phyloP scores from a whole-genome alignment of 371 early-diverging fungal genomes.

The Apophysomyces trapeziformis region DNA sequence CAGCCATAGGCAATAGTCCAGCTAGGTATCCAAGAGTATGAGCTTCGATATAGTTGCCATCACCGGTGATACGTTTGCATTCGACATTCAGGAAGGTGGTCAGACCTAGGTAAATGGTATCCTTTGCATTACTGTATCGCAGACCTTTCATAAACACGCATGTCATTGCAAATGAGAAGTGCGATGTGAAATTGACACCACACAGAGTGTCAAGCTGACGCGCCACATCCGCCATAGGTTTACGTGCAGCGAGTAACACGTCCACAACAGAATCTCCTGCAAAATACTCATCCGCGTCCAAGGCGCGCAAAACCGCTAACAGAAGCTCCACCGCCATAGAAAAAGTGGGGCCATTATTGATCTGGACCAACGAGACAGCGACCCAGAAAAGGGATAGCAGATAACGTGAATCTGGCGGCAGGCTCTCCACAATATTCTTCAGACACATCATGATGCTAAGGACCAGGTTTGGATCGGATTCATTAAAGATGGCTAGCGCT shows the following conservation, averaged over 20 bases:
- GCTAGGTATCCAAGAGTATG: conserved; percentile 74
- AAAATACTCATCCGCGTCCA: conserved; percentile 75
- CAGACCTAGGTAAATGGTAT: conserved; percentile 66
- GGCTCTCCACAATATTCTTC: conserved; percentile 77
- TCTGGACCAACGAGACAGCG: conserved; percentile 78
- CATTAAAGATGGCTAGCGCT: conserved; percentile 78
- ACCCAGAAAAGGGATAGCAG: conserved; percentile 88
- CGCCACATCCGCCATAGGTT: conserved; percentile 68
- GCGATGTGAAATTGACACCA: conserved; percentile 79
- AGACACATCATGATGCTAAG: conserved; percentile 84
- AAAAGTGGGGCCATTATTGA: conserved; percentile 80
- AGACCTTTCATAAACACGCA: conserved; percentile 82
- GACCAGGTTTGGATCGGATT: conserved; percentile 72
- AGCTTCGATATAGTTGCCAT: conserved; percentile 51
- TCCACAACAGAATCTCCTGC: conserved; percentile 58
- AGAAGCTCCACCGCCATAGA: conserved; percentile 69
- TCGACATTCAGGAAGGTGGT: conserved; percentile 69
- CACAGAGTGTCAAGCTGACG: conserved; percentile 67
- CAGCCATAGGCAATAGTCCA: conserved; percentile 67
- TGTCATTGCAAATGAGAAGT: conserved; percentile 87
- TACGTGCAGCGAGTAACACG: conserved; percentile 70
- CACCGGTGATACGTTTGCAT: conserved; percentile 43
- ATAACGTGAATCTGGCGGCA: conserved; percentile 74
- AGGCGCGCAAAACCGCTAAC: conserved; percentile 67
- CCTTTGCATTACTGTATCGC: conserved; percentile 69